Base-by-base conservation (phyloP, 2,329 filamentous ascomycete species). In the Ambrosiella cleistominuta region DNA sequence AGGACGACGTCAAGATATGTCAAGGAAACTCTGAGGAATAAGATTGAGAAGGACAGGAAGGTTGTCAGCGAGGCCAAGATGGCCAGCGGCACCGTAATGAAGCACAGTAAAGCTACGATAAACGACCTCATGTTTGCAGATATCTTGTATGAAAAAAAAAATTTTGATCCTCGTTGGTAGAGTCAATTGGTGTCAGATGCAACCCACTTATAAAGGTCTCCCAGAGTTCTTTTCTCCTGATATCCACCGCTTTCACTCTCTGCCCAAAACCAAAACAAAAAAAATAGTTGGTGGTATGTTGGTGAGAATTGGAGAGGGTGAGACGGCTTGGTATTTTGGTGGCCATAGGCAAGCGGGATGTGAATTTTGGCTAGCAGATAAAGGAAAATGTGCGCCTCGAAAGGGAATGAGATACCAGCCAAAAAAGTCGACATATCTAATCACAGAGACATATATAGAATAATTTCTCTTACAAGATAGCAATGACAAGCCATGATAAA, bases 21-120 rank as follows among this genome's bases (percentile, higher is more conserved):
- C 56, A 83, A 65, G 51, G 77, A 70, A 27, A 82, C 75, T 27
- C 82, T 76, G 62, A 83, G 69, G 64, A 79, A 74, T 54, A 86
- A 75, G 40, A 83, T 72, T 42, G 76, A 72, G 62, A 83, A 78
- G 44, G 83, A 80, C 53, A 85, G 63, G 3, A 74, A 75, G 57
- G 82, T 81, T 38, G 83, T 86, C 62, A 85, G 69, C 62, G 75
- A 76, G 56, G 83, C 83, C 57, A 81, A 76, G 54, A 85, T 66
- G 63, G 79, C 74, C 57, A 86, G 73, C 7, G 83, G 82, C 11
- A 85, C 69, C 19, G 81, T 81, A 64, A 83, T 72, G 62, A 83
- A 62, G 64, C 80, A 74, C 62, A 85, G 71, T 64, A 83, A 74
- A n/a, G 81, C 81, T 56, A 83, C 72, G 56, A 81, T 70, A 54